phyloP scores from a whole-genome alignment of 2,329 filamentous ascomycete species.

The Pseudocercospora musae region DNA sequence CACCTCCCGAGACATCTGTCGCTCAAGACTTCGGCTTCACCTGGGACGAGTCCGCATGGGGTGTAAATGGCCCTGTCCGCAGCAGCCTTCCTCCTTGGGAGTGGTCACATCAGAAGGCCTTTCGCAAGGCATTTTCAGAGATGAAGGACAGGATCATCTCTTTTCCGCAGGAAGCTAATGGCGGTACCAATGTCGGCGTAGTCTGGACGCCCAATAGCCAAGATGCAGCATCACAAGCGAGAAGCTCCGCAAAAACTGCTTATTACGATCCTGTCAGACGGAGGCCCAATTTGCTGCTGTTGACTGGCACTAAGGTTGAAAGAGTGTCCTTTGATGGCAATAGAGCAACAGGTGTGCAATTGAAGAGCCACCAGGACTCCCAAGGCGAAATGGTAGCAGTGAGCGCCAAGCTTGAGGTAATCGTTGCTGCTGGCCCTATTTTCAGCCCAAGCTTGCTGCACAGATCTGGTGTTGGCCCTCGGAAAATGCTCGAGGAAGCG shows the following conservation, averaged over 20 bases:
- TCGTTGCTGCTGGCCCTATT: slow-evolving; percentile 57
- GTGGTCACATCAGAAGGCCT: too few species aligned
- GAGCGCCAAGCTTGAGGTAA: slow-evolving; percentile 47
- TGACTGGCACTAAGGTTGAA: not conserved
- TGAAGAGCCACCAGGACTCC: not conserved
- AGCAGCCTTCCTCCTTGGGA: too few species aligned
- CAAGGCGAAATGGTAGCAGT: slow-evolving; percentile 18
- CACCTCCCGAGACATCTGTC: too few species aligned
- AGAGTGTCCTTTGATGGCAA: not conserved
- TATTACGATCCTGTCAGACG: not conserved
- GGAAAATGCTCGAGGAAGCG: slow-evolving; percentile 9
- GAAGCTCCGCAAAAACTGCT: not conserved
- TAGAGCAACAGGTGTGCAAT: not conserved
- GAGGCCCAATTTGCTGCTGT: not conserved
- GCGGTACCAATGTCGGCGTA: not conserved
- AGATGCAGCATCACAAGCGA: not conserved
- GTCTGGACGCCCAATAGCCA: not conserved
- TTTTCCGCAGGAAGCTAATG: not conserved
- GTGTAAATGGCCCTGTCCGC: too few species aligned
- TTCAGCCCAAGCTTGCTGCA: slow-evolving; percentile 59
- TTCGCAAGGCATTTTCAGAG: too few species aligned
- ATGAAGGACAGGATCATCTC: too few species aligned
- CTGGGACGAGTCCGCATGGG: too few species aligned
- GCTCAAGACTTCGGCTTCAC: too few species aligned
- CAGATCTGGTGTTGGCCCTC: slow-evolving; percentile 56